These are phyloP conservation scores for Murraya paniculata DNA, from an alignment of 345 rosid species.

Conservation along the genomic window DNA sequence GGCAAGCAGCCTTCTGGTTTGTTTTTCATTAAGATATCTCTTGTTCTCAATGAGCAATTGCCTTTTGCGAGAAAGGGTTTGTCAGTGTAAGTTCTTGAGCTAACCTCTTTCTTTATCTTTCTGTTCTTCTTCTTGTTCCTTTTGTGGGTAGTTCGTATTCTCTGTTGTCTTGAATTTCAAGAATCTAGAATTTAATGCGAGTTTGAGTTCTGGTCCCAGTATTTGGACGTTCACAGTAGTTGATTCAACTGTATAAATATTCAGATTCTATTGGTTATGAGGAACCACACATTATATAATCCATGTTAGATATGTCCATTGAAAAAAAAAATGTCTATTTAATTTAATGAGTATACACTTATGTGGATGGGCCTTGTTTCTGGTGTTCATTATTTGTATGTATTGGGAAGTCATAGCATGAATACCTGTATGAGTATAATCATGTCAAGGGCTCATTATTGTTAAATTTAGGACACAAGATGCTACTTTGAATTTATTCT, in stretches of 20 bases:
- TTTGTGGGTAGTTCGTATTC: background rate
- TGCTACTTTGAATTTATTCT: background rate
- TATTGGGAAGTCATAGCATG: background rate
- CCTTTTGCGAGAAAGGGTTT: constrained; percentile 69
- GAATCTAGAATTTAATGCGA: background rate
- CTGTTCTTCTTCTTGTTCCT: background rate
- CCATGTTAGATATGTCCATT: background rate
- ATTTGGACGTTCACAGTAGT: background rate
- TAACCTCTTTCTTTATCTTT: constrained; percentile 9
- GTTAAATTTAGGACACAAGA: background rate
- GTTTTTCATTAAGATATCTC: constrained; percentile 59
- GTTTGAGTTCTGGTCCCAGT: background rate
- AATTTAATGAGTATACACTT: background rate
- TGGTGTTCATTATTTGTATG: background rate
- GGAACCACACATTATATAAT: background rate
- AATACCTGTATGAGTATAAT: background rate
- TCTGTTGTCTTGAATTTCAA: background rate
- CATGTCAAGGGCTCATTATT: background rate
- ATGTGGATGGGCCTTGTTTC: background rate
- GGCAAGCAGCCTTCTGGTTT: constrained; percentile 76
- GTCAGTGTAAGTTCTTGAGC: constrained; percentile 61
- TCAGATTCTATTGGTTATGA: background rate
- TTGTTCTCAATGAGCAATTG: constrained; percentile 78
- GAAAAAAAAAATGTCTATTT: background rate
- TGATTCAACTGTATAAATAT: background rate